A percentile compares a stretch with the other conserved stretches of the same genome.
These are phyloP conservation scores for Geranomyces michiganensis DNA, from an alignment of 192 early-diverging fungal genomes.

Conservation along the genomic window DNA sequence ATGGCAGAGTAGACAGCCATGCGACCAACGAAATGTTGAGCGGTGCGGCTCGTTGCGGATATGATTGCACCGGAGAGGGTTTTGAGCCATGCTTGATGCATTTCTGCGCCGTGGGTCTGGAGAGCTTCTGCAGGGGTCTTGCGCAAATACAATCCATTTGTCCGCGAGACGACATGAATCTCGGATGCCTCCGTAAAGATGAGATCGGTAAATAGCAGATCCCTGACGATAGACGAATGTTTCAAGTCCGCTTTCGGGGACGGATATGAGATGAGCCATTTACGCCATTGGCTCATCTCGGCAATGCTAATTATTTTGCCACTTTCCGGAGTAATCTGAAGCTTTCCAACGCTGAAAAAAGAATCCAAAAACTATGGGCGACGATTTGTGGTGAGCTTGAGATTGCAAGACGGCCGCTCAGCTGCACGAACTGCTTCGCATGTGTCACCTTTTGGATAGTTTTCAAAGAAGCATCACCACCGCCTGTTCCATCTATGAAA, in stretches of 20 bases:
- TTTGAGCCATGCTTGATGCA: conserved; percentile 6
- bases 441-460: not conserved
- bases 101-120: not conserved
- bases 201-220: conserved; percentile 5
- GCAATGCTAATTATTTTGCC: not conserved
- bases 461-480: not conserved
- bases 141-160: not conserved
- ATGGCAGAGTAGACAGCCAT: not conserved
- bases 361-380: not conserved
- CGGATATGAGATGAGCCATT: not conserved
- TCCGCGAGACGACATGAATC: not conserved
- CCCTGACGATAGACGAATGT: not conserved
- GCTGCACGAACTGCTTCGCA: not conserved
- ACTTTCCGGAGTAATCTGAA: not conserved
- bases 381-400: not conserved
- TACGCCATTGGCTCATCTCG: not conserved
- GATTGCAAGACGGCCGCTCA: not conserved
- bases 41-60: no score
- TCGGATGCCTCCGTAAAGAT: conserved; percentile 2
- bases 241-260: not conserved
- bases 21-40: not conserved
- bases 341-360: conserved; percentile 3
- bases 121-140: not conserved
- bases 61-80: not conserved
- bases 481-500: not conserved